phyloP scores from a whole-genome alignment of 2,329 filamentous ascomycete species.

The Colletotrichum sp. region DNA sequence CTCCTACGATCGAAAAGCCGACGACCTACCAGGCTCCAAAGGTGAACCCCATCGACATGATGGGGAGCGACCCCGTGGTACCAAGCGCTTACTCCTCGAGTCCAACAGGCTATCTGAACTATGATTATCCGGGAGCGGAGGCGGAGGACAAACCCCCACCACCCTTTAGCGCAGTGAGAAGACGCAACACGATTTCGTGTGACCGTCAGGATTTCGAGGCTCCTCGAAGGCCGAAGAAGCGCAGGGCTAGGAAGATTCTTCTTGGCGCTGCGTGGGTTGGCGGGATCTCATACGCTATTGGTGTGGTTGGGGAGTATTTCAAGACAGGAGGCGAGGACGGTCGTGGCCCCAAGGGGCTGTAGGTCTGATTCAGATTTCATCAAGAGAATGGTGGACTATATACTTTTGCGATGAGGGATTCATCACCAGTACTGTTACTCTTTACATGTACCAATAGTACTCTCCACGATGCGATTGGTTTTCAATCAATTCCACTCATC shows the following conservation, averaged over 20 bases:
- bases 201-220: slow-evolving; percentile 41
- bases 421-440: not conserved
- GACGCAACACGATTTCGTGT: slow-evolving; percentile 37
- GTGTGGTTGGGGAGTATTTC: slow-evolving; percentile 64
- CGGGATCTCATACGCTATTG: slow-evolving; percentile 62
- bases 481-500: not conserved
- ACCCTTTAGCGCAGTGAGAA: slow-evolving; percentile 46
- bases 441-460: not conserved
- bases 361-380: not conserved
- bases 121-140: slow-evolving; percentile 47
- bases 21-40: slow-evolving; percentile 20
- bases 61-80: slow-evolving; percentile 43
- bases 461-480: not conserved
- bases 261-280: slow-evolving; percentile 60
- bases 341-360: slow-evolving; percentile 31
- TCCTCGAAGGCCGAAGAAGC: slow-evolving; percentile 48
- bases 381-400: not conserved
- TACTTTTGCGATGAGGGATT: not conserved
- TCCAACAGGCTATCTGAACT: slow-evolving; percentile 70
- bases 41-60: slow-evolving; percentile 67
- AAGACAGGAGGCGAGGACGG: slow-evolving; percentile 51
- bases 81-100: slow-evolving; percentile 63
- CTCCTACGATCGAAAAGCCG: slow-evolving; percentile 10
- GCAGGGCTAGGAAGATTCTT: slow-evolving; percentile 52
- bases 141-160: slow-evolving; percentile 33